A percentile compares a stretch with the other conserved stretches of the same genome.
phyloP scores from a whole-genome alignment of 257 asterid species.

The Rhazya stricta region DNA sequence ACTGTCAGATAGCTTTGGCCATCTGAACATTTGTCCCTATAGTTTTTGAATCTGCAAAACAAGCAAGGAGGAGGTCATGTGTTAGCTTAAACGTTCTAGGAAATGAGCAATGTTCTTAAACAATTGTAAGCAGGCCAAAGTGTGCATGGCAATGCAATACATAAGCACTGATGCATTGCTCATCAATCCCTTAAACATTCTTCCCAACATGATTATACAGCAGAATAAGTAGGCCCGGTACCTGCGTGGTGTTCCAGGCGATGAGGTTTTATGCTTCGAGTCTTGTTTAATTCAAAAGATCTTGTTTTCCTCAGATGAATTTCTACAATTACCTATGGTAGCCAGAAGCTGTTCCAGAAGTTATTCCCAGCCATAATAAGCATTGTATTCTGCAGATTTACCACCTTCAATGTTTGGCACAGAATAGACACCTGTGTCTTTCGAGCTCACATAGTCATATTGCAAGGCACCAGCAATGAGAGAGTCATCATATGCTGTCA shows the following conservation, averaged over 20 bases:
- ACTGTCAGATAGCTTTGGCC: constrained; percentile 47
- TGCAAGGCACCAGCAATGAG: constrained; percentile 53
- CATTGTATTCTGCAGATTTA: constrained; percentile 22
- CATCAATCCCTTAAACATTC: too few relatives aligned
- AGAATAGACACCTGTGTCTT: constrained; percentile 54
- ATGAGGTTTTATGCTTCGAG: too few relatives aligned
- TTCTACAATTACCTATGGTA: constrained; percentile 48
- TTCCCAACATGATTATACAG: too few relatives aligned
- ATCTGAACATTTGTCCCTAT: constrained; percentile 61
- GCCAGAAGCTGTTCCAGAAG: constrained; percentile 65
- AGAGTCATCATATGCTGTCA: constrained; percentile 58
- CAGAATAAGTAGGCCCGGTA: too few relatives aligned
- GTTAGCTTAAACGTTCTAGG: too few relatives aligned
- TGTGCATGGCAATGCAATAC: too few relatives aligned
- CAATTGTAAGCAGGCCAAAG: too few relatives aligned
- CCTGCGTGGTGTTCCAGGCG: too few relatives aligned
- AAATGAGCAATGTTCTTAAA: too few relatives aligned
- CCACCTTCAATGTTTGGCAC: constrained; percentile 43
- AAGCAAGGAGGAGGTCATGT: background rate
- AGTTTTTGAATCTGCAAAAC: constrained; percentile 55
- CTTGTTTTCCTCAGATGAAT: background rate
- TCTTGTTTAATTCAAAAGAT: background rate
- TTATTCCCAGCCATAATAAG: constrained; percentile 68
- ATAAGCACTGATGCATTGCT: too few relatives aligned
- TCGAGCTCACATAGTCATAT: constrained; percentile 45